Base-by-base conservation (phyloP, 225 moss, liverwort and hornwort species). In the Antitrichia curtipendula region DNA sequence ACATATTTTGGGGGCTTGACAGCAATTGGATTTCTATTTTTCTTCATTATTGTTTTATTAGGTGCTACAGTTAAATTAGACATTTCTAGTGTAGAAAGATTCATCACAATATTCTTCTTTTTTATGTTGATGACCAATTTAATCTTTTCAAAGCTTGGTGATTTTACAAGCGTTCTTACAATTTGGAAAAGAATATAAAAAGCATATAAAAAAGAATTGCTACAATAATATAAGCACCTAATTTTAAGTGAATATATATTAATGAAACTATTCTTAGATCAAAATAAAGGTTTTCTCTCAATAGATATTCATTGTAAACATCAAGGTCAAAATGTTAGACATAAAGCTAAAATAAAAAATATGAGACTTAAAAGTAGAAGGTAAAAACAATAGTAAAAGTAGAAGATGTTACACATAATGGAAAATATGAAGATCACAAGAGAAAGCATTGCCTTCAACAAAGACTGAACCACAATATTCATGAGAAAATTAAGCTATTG, bases 81-180 rank as follows among this genome's bases (percentile, higher is more conserved):
- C 4, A 27, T 38, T 38, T 38, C 2, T 17, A 7, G 7, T 38
- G 78, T 38, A 17, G 27, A 10, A 56, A 17, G 10, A 7, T 17
- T 2, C 15, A n/a, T 3, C 13, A 20, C 25, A 6, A 0, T 4
- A 10, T 1, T 38, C 27, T 27, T 38, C 17, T 10, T 56, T 9
- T 38, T 38, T 14, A 56, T n/a, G 6, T 24, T 10, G 21, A 53
- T 15, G 36, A 16, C 56, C 25, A 56, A 25, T 16, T 38, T 7
- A 3, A 56, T 38, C 25, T n/a, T n/a, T 17, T 5, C 1, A 38
- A 27, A 38, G 27, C 17, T 3, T 27, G 0, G 10, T 16, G 15
- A n/a, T 25, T 56, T 25, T 15, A 16, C 54, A 77, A 77, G 16
- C 38, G 25, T 6, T 76, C 6, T n/a, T 10, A 25, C 7, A 7